Conservation (phyloP, 768 basidiomycete genomes). For the Myochromella boudieri region DNA sequence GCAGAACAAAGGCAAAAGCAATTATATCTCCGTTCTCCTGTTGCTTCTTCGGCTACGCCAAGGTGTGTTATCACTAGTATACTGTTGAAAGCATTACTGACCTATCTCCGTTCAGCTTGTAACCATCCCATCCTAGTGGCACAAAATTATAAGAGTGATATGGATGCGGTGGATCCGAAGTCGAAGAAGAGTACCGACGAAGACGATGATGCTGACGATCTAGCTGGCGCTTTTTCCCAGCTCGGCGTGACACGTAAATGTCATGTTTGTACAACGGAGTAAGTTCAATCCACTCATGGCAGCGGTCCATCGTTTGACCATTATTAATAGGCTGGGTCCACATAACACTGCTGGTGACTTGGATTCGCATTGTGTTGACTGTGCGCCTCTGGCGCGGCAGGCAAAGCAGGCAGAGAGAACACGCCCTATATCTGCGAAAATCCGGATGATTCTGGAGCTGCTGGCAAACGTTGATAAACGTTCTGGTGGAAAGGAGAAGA, state of each 20-base stretch:
- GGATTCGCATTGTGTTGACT: conserved; percentile 57
- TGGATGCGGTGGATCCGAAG: conserved; percentile 74
- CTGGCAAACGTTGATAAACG: conserved; percentile 62
- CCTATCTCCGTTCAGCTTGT: conserved; percentile 57
- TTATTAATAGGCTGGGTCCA: conserved; percentile 34
- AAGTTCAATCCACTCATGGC: no score
- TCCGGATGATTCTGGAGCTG: conserved; percentile 76
- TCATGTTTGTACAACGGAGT: conserved; percentile 75
- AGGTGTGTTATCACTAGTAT: conserved; percentile 50
- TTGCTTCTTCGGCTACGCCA: conserved; percentile 84
- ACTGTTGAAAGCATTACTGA: not conserved
- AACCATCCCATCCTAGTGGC: conserved; percentile 85
- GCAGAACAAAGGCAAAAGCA: conserved; percentile 49
- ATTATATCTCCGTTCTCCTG: conserved; percentile 70
- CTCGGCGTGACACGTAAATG: conserved; percentile 74
- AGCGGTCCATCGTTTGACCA: conserved; percentile 1
- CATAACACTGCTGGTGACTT: conserved; percentile 38
- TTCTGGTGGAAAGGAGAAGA: conserved; percentile 73
- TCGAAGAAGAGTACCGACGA: conserved; percentile 50
- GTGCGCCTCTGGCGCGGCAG: conserved; percentile 51
- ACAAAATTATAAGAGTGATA: conserved; percentile 71
- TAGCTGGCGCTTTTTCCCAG: conserved; percentile 70
- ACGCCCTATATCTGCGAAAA: conserved; percentile 82
- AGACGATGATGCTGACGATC: conserved; percentile 68
- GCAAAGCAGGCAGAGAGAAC: conserved; percentile 47